Evolutionary conservation across 2,329 filamentous ascomycete genomes (phyloP).

Genomic region (Phaeophleospora eucalypticola): DNA sequence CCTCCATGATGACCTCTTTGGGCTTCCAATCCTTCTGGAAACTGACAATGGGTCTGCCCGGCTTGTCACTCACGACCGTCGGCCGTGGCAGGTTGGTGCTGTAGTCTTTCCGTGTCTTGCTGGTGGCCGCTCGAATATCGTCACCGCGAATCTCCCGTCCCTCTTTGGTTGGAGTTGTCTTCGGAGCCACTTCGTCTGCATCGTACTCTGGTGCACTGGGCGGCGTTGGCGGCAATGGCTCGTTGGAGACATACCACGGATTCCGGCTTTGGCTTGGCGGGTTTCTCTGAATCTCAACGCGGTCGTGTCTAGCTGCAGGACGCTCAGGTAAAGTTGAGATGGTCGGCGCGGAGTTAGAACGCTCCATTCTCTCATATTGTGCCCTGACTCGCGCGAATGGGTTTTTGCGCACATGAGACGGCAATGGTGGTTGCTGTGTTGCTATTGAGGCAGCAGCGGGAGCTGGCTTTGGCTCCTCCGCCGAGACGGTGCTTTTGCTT

Average conservation of each 20-base stretch:
- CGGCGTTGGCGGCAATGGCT: conserved; percentile 36
- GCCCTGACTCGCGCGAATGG: conserved; percentile 61
- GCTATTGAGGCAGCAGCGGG: not conserved
- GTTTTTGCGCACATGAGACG: conserved; percentile 57
- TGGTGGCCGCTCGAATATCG: conserved; percentile 85
- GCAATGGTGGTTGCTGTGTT: conserved; percentile 22
- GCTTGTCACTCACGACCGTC: conserved; percentile 83
- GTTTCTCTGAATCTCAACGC: conserved; percentile 77
- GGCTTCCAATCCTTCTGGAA: conserved; percentile 82
- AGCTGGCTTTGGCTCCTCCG: conserved; percentile 6
- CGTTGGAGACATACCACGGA: conserved; percentile 71
- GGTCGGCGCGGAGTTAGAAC: conserved; percentile 44
- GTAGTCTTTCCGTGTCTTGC: conserved; percentile 80
- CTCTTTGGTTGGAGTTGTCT: conserved; percentile 51
- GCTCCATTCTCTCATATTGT: conserved; percentile 43
- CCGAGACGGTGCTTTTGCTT: conserved; percentile 5
- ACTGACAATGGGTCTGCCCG: conserved; percentile 93
- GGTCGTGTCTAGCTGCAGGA: conserved; percentile 36
- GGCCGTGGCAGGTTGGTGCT: conserved; percentile 84
- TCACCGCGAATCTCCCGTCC: conserved; percentile 47
- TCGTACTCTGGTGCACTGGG: conserved; percentile 31
- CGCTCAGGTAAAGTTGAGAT: conserved; percentile 23
- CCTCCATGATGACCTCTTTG: conserved; percentile 68
- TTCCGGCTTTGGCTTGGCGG: conserved; percentile 79
- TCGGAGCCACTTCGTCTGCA: conserved; percentile 38